Base-by-base conservation (phyloP, 2,329 filamentous ascomycete genomes). In the Microascus cirrosus region DNA sequence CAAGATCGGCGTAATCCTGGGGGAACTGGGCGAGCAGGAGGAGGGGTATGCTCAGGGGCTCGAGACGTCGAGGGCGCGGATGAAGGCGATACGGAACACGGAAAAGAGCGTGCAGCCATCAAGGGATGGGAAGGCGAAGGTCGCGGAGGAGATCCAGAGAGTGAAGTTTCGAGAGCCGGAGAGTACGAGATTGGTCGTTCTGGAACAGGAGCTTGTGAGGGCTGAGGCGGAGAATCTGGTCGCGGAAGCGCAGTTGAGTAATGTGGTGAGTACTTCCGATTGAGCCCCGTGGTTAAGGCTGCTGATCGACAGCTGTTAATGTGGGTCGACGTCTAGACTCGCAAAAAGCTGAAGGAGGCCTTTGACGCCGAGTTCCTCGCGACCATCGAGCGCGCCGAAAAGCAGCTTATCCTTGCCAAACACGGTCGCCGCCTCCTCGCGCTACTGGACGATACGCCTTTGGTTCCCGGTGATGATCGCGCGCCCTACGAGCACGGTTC, bases 171-270 rank as follows among this genome's bases (percentile, higher is more conserved):
- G 94, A 77, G 94, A 97, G 73, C 91, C 92, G 7, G 83, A 88
- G 68, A 95, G 87, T 67, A 79, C 89, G 34, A 89, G 84, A 69
- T 77, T 97, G 58, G 85, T 90, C 39, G 87, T 87, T 24, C 80
- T 97, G 57, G 94, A 99, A 77, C 94, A 99, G 76, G 94, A 97
- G 77, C 84, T 99, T 57, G 92, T 99, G 57, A 82, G 94, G 63
- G 92, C 93, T 25, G 94, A 99, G 77, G 94, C 94, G 2, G 92
- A 97, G 77, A 95, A 90, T 66, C 74, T 99, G 60, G 94, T 99
- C 55, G 94, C 94, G 1, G 94, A 99, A 74, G 94, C 94, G 24
- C 94, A 99, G 73, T 79, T 99, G 70, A 93, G 89, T 68, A 99
- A 99, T 71, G 85, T 96, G 64, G 90, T 95, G 76, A 60, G 86